Conservation (phyloP, 148 eudicot genomes). For the Vaccinium darrowii region DNA sequence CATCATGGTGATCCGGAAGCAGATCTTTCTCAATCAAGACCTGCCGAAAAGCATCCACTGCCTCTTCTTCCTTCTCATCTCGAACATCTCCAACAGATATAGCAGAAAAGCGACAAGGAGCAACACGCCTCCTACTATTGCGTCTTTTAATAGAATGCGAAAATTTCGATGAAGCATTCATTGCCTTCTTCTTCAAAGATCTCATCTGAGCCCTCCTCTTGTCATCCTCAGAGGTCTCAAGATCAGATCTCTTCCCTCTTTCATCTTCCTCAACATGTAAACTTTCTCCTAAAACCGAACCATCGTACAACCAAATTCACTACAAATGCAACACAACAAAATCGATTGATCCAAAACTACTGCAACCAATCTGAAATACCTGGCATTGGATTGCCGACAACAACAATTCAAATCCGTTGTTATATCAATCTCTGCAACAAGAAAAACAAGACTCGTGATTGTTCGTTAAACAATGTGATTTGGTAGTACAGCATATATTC, state of each 20-base stretch:
- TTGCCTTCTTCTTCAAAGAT: constrained; percentile 79
- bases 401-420: constrained; percentile 3
- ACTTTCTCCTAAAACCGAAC: constrained; percentile 39
- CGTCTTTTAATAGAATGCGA: constrained; percentile 59
- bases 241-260: constrained; percentile 54
- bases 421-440: constrained; percentile 22
- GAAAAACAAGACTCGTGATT: not conserved
- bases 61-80: constrained; percentile 79
- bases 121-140: constrained; percentile 48
- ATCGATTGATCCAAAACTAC: not conserved
- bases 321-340: not conserved
- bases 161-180: constrained; percentile 60
- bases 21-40: constrained; percentile 63
- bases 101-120: constrained; percentile 64
- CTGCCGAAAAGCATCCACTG: constrained; percentile 63
- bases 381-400: constrained; percentile 24
- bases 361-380: constrained; percentile 12
- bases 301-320: not conserved
- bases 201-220: constrained; percentile 61
- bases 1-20: constrained; percentile 70
- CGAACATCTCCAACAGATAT: constrained; percentile 67
- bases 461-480: not conserved
- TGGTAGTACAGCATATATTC: not conserved
- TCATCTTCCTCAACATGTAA: constrained; percentile 50
- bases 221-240: constrained; percentile 70